Evolutionary conservation across 2,329 filamentous ascomycete species (phyloP), one percentile per base, ranked within the genome.

Genomic region (Ophiostoma quercus): DNA sequence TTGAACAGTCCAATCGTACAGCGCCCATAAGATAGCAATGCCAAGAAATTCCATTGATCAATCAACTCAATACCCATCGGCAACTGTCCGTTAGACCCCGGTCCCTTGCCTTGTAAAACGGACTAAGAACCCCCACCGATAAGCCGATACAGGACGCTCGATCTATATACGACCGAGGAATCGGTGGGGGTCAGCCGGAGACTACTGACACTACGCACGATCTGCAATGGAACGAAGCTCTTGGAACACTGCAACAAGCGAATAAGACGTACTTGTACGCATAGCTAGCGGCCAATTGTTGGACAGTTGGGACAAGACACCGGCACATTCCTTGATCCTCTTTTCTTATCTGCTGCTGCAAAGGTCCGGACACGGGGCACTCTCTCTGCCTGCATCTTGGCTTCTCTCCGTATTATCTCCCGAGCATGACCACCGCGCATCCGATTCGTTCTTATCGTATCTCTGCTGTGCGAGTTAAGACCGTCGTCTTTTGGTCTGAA

Each of bases 81-180:
- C 51, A 57, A n/a, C 51, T 57, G 51, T 57, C 51, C 51, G 51
- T 22, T 47, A 47, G 19, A 47, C 43, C 43, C 43, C 43, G 16
- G 43, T 7, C 43, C 19, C 43, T 22, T 25, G 51, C 9, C 51
- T 57, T 22, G 16, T 57, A 11, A 14, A 12, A 57, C 51, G 43
- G 43, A 47, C 19, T 7, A 47, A 47, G 14, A 19, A 57, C 51
- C 51, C 51, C 51, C 62, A 65, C 62, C 57, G 25, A 65, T 39
- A 12, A 22, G 32, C 62, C 62, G 62, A 65, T 65, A 65, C 62
- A 65, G 62, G 62, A 65, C 62, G 4, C 57, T 62, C 57, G 9
- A 57, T 57, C 51, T 57, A 57, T 22, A 19, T 37, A 5, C 60
- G 29, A 62, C 60, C 19, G 60, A 34, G 25, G 12, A 8, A 63